These are phyloP conservation scores for Populus alba DNA, from an alignment of 345 rosid species.

Conservation along the genomic window DNA sequence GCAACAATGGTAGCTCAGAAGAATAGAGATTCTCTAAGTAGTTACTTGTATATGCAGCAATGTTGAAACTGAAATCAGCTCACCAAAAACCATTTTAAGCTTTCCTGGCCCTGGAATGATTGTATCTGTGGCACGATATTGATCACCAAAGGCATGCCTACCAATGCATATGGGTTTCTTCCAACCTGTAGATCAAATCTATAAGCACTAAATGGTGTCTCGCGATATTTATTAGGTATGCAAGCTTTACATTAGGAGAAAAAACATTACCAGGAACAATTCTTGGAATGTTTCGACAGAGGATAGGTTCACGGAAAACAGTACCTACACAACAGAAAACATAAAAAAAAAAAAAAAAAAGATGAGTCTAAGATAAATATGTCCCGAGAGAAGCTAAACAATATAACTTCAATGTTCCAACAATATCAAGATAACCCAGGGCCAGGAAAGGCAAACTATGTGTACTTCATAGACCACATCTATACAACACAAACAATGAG, in stretches of 20 bases:
- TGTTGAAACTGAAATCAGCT: slow-evolving; percentile 27
- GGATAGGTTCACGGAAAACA: slow-evolving; percentile 95
- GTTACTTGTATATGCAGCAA: slow-evolving; percentile 13
- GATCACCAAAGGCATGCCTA: slow-evolving; percentile 99
- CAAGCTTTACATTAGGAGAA: slow-evolving; percentile 1
- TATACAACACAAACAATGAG: not conserved
- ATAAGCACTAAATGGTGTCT: slow-evolving; percentile 6
- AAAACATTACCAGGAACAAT: slow-evolving; percentile 70
- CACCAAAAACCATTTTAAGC: slow-evolving; percentile 90
- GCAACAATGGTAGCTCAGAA: slow-evolving; percentile 1
- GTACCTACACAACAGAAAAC: slow-evolving; percentile 45
- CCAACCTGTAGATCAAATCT: slow-evolving; percentile 60
- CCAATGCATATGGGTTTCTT: slow-evolving; percentile 95
- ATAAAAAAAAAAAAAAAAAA: not conserved
- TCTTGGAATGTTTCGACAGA: slow-evolving; percentile 82
- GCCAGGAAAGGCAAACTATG: not conserved
- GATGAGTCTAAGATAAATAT: too few species aligned
- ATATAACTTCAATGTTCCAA: not conserved
- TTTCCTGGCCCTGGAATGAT: slow-evolving; percentile 84
- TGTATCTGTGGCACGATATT: slow-evolving; percentile 83
- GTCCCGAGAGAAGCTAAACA: not conserved
- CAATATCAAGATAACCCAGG: not conserved
- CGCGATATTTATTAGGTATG: not conserved
- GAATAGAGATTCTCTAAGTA: slow-evolving; percentile 11
- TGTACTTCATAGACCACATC: not conserved